Conservation (phyloP, 176 grass and related monocot species). For the Ananas comosus region DNA sequence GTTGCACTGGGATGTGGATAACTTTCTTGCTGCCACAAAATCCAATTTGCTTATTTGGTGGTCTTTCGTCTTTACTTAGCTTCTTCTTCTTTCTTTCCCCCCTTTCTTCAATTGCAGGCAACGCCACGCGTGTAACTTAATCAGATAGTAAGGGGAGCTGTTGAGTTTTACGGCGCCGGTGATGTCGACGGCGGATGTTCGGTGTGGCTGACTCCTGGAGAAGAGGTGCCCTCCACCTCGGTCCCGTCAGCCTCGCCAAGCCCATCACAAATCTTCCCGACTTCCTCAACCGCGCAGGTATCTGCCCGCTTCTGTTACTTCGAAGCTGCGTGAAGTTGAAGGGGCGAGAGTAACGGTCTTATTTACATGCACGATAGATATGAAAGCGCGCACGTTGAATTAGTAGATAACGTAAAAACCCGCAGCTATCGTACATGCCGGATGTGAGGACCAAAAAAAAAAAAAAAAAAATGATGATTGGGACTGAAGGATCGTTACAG, state of each 20-base stretch:
- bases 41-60: background rate
- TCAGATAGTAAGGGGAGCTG: background rate
- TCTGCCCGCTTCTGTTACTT: background rate
- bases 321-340: too few species aligned
- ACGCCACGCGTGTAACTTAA: too few species aligned
- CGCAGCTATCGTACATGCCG: too few species aligned
- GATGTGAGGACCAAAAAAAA: too few species aligned
- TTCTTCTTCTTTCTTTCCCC: background rate
- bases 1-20: background rate
- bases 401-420: too few species aligned
- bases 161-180: constrained; percentile 1
- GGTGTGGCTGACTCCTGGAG: constrained; percentile 9
- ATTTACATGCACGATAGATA: too few species aligned
- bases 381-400: too few species aligned
- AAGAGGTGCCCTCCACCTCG: constrained; percentile 9
- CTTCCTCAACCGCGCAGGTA: constrained; percentile 16
- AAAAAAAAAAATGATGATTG: too few species aligned
- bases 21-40: background rate
- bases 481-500: too few species aligned
- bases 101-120: background rate
- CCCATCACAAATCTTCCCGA: constrained; percentile 12
- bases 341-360: too few species aligned
- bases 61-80: too few species aligned
- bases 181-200: constrained; percentile 15
- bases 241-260: constrained; percentile 3